Evolutionary conservation across 2,329 filamentous ascomycete genomes (phyloP).

Genomic region (Colletotrichum aenigma): DNA sequence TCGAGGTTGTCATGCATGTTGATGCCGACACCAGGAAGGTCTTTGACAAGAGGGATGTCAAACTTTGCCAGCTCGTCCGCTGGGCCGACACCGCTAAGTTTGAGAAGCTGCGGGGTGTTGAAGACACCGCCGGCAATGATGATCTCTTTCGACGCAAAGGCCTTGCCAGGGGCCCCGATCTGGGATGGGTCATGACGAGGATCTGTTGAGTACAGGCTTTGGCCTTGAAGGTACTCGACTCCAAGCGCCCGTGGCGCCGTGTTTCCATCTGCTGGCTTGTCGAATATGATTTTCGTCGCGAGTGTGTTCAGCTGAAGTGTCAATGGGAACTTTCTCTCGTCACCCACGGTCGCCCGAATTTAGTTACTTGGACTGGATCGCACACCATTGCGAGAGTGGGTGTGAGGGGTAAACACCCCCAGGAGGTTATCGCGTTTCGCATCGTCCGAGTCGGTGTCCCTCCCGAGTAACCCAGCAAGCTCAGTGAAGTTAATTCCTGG

Average conservation of each 20-base stretch:
- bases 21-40: constrained; percentile 54
- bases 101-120: constrained; percentile 56
- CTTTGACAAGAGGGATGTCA: constrained; percentile 46
- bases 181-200: constrained; percentile 21
- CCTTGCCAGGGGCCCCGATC: constrained; percentile 12
- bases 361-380: constrained; percentile 32
- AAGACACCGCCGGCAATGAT: constrained; percentile 55
- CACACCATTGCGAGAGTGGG: constrained; percentile 23
- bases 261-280: not conserved
- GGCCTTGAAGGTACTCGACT: constrained; percentile 22
- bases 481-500: not conserved
- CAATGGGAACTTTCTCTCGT: constrained; percentile 2
- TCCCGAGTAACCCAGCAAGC: not conserved
- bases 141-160: constrained; percentile 43
- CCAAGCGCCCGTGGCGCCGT: not conserved
- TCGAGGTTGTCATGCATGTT: constrained; percentile 52
- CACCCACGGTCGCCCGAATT: constrained; percentile 16
- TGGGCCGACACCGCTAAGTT: constrained; percentile 55
- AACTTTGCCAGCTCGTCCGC: constrained; percentile 43
- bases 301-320: constrained; percentile 7
- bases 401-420: not conserved
- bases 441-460: not conserved
- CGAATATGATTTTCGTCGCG: constrained; percentile 17
- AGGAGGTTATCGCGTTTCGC: not conserved
- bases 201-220: constrained; percentile 24